Evolutionary conservation across 1,139 yeast species (phyloP), one percentile per base, ranked within the genome.

Genomic region (Saccharomyces hybrid): DNA sequence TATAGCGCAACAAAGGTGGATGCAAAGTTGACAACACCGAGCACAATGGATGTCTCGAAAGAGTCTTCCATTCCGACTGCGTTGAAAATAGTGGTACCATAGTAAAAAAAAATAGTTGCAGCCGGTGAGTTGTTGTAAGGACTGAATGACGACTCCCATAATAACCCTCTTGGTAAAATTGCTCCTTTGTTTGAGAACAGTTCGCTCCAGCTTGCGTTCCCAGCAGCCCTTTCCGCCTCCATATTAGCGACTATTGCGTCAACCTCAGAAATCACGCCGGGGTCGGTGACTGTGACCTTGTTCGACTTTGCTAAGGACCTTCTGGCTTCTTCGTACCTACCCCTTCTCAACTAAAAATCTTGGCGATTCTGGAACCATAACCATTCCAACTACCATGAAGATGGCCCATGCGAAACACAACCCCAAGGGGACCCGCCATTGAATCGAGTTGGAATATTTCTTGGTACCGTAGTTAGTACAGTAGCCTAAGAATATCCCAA

Each of bases 321-420:
- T 71, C 77, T 77, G 41, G 91, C 91, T 54, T 78, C 78, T 21
- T 76, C 85, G 53, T 79, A 71, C 55, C 74, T 73, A 56, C 75
- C 80, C 80, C 54, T 70, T 73, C 57, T 80, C 77, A 59, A 83
- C 77, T 70, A 78, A 78, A 73, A 72, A 86, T 72, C 93, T 79
- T 63, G 93, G 89, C 48, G 90, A 81, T 71, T 86, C 95, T 55
- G 93, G 93, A 73, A 84, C 78, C 65, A 82, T 73, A 54, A 76
- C 61, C 81, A 84, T 80, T 67, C 86, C 90, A 51, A 67, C 58
- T 47, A 73, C 58, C 61, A 75, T 66, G 47, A 73, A 56, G 49
- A 67, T 49, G 14, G 76, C 75, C 75, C 76, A 75, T 52, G 68
- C 65, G 63, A 76, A 73, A 55, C 74, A 71, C 48, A 77, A 61